Percentiles rank a stretch among this genome's conserved stretches.
Evolutionary conservation across 352 stramenopile genomes (phyloP).

Genomic region (Pythium coloratum): DNA sequence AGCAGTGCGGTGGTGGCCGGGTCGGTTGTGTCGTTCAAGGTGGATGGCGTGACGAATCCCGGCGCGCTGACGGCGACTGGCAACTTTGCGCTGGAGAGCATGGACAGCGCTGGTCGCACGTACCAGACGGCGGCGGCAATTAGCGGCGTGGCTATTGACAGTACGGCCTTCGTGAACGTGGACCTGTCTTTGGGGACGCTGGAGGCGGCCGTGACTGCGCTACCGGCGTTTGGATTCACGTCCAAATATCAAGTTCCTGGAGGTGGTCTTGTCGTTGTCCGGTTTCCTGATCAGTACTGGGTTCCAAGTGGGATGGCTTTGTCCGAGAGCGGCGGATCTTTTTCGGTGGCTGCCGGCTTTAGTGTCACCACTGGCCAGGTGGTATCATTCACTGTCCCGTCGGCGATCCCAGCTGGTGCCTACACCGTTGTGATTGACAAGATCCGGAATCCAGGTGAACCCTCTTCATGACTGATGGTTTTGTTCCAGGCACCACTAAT

Average conservation of each 20-base stretch:
- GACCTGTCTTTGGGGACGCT: conserved; percentile 2
- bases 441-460: conserved; percentile 22
- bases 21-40: conserved; percentile 37
- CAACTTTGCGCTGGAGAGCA: conserved; percentile 38
- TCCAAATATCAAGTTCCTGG: neutral
- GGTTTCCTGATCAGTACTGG: neutral
- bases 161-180: conserved; percentile 15
- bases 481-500: neutral
- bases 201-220: conserved; percentile 29
- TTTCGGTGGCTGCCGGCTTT: neutral
- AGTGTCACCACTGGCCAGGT: neutral
- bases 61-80: conserved; percentile 38
- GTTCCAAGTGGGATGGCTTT: neutral
- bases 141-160: conserved; percentile 29
- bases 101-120: conserved; percentile 30
- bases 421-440: neutral
- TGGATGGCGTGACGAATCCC: conserved; percentile 55
- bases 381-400: neutral
- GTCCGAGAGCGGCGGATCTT: neutral
- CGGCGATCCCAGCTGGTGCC: neutral
- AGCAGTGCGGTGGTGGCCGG: conserved; percentile 27
- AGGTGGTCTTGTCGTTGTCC: neutral
- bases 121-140: conserved; percentile 34
- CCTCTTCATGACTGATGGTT: neutral
- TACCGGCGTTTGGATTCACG: conserved; percentile 21